These are phyloP conservation scores for Glycine tomentella DNA, from an alignment of 306 rosid genomes.

Conservation along the genomic window DNA sequence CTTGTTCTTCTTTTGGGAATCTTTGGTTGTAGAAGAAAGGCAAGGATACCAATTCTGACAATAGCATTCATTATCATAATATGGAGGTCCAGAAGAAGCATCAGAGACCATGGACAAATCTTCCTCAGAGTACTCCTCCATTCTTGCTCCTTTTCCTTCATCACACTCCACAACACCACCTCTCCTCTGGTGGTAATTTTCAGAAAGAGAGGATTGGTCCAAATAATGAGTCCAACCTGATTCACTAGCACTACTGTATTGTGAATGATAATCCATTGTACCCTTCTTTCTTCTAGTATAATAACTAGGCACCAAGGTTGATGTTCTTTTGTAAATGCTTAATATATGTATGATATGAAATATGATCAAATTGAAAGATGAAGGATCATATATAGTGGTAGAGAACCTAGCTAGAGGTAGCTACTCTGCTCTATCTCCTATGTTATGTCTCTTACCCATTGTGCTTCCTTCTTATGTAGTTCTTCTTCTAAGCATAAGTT, in stretches of 20 bases:
- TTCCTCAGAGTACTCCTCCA: conserved; percentile 54
- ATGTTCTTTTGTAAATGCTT: conserved; percentile 13
- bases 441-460: conserved; percentile 28
- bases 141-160: conserved; percentile 36
- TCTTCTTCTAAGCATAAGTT: conserved; percentile 38
- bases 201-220: conserved; percentile 69
- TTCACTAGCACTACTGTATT: conserved; percentile 71
- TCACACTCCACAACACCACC: conserved; percentile 38
- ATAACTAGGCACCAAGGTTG: conserved; percentile 21
- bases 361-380: conserved; percentile 37
- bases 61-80: conserved; percentile 56
- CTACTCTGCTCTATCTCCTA: conserved; percentile 21
- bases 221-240: conserved; percentile 96
- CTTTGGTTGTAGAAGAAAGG: conserved; percentile 46
- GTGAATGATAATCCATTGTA: conserved; percentile 63
- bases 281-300: conserved; percentile 33
- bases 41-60: conserved; percentile 50
- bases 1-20: conserved; percentile 52
- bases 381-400: conserved; percentile 22
- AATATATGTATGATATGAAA: conserved; percentile 17
- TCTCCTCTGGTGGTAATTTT: conserved; percentile 45
- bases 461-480: conserved; percentile 41
- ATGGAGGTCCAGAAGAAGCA: conserved; percentile 95
- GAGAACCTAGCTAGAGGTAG: conserved; percentile 16
- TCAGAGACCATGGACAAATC: conserved; percentile 92